Evolutionary conservation across 495 filamentous ascomycete species (phyloP), one percentile per base, ranked within the genome.

Genomic region (Penicillium manginii): DNA sequence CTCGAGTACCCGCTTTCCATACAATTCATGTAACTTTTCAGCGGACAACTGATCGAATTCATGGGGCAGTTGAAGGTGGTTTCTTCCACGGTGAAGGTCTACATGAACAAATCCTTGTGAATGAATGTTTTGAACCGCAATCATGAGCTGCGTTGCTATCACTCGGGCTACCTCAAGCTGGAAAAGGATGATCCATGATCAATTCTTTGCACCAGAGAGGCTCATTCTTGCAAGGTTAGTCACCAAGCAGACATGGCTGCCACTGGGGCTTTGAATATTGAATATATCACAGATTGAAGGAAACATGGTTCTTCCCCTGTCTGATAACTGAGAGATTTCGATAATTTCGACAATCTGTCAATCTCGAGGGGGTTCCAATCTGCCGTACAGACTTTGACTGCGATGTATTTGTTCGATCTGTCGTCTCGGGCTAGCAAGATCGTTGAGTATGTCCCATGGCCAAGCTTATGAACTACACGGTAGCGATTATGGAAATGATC

Each of bases 131-230:
- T 60, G 35, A 23, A 78, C 59, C 10, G 56, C 72, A 47, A 71
- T 52, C 3, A 60, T 66, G 9, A 78, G 72, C 42, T 79, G 75
- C 50, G 75, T 75, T 1, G 72, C 72, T 12, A 80, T 55, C 23
- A 75, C 64, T 12, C 78, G 68, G 18, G 78, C 75, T 21, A 76
- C 72, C 11, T 76, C 64, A 33, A 79, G 53, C 57, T 73, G 68
- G 54, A 80, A 79, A 10, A 77, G 53, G 17, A 67, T 19, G n/a
- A 57, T 66, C 47, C 23, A 71, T 29, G 69, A 75, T 9, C 48
- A 65, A 42, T 74, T 54, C 49, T 69, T 73, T 35, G 59, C 60
- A 14, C 64, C 65, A 11, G 62, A 66, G 22, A 79, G 54, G 50
- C 73, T 78, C 43, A 55, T 55, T 12, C 68, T 67, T 31, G 64